Percentiles rank a stretch among this genome's conserved stretches.
Evolutionary conservation across 179 eudicot species (phyloP).

Genomic region (Beta lomatogona): DNA sequence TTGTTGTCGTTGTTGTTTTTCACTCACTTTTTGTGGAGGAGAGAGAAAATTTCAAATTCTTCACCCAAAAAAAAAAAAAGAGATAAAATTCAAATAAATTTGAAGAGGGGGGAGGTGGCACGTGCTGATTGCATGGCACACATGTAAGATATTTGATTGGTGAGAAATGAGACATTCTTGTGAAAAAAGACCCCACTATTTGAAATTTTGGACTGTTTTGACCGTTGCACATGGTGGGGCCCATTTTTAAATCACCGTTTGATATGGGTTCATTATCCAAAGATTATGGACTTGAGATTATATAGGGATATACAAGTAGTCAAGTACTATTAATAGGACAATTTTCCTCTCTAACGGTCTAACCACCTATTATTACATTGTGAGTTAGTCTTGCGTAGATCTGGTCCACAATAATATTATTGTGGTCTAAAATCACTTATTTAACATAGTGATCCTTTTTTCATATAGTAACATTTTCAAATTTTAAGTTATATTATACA

Average conservation of each 20-base stretch:
- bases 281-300: not conserved
- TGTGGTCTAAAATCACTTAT: too few species aligned
- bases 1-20: not conserved
- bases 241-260: conserved; percentile 8
- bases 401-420: too few species aligned
- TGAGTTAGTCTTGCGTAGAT: too few species aligned
- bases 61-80: too few species aligned
- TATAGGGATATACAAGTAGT: too few species aligned
- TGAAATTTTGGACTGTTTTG: conserved; percentile 23
- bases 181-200: not conserved
- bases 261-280: not conserved
- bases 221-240: conserved; percentile 38
- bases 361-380: too few species aligned
- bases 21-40: conserved; percentile 16
- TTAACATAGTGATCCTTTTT: too few species aligned
- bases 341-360: too few species aligned
- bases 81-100: conserved; percentile 25
- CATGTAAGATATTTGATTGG: conserved; percentile 26
- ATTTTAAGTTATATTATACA: too few species aligned
- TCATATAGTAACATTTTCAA: too few species aligned
- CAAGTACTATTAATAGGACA: too few species aligned
- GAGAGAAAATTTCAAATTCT: not conserved
- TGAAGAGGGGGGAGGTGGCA: conserved; percentile 29
- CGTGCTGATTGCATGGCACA: conserved; percentile 34
- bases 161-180: conserved; percentile 18